Evolutionary conservation across 1,284 basidiomycete genomes (phyloP), one percentile per base, ranked within the genome.

Genomic region (Termitomyces sp.): DNA sequence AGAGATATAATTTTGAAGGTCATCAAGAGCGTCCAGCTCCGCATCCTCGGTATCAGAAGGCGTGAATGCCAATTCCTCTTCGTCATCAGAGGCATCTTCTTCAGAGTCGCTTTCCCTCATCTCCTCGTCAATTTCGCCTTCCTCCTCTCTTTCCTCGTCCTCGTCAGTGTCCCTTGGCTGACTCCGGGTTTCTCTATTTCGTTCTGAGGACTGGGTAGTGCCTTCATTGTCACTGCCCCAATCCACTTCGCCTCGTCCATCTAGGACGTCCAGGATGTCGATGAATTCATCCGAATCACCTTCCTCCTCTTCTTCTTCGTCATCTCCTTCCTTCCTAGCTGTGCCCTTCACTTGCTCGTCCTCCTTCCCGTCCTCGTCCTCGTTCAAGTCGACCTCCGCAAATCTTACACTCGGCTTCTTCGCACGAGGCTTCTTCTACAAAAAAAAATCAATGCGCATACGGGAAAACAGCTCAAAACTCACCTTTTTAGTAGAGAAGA

Each of bases 1-100:
- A 1, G 83, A 79, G 45, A 95, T 83, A 61, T 92, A 91, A 6
- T 71, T 75, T 58, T 86, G 82, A 1, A 95, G 82, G 36, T 82
- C 78, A 36, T 84, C 80, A 4, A 93, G 73, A 1, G 84, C 86
- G 47, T 78, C 79, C 5, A 79, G 77, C 19, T 76, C 56, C 17
- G 73, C 73, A 9, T 81, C 83, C 49, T 86, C 84, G 15, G 77
- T 77, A 39, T 87, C 82, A 0, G 84, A 84, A 4, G 78, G 73
- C 33, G 78, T 75, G 55, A 82, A 76, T 24, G 64, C 67, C 21
- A 39, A 15, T 51, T 65, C 78, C 34, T 80, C 80, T 9, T 73
- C 77, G 5, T 82, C 80, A 0, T 78, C 75, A 10, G 50, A 71
- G 2, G 73, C 72, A 2, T 76, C 70, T 1, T 69, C 71, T 5